Base-by-base conservation (phyloP, 1,284 basidiomycete genomes). In the Porogramme epimiltina region DNA sequence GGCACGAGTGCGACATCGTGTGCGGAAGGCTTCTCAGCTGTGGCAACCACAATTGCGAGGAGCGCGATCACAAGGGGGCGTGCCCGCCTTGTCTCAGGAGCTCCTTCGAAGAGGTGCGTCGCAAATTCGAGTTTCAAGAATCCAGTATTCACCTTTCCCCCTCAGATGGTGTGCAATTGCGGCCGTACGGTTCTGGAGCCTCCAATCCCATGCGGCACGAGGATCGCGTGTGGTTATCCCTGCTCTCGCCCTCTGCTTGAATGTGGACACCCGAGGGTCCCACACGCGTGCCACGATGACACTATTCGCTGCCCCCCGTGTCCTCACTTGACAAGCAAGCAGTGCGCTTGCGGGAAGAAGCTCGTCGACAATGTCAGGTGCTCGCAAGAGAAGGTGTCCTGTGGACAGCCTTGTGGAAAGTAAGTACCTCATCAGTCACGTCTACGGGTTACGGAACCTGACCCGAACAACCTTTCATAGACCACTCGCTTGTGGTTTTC, bases 291-390 rank as follows among this genome's bases (percentile, higher is more conserved):
- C 61, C 95, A 97, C 66, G 87, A 85, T 59, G 76, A 77, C 42
- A 68, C 72, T 2, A 66, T 71, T 0, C 66, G 75, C 0, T 98
- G 95, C 66, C 94, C 93, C 0, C 90, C 93, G 0, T 98, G 95
- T 63, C 82, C 86, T 0, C 86, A 86, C 66, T 73, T 98, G 46
- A 87, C 88, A 0, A 76, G 75, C 23, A 94, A 93, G 67, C 63
- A 68, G 2, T 98, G 95, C 65, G 91, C 90, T 0, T 98, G 95
- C 65, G 91, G 92, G 11, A 95, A 95, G 79, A 89, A 87, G 62
- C 72, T 71, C 31, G 76, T 94, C 1, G 74, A 70, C 15, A 88
- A 91, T 57, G 73, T 88, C 3, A 76, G 83, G 36, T 97, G 94
- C 68, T 91, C 91, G 3, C 81, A 89, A 60, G 87, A 89, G 61